Evolutionary conservation across 2,329 filamentous ascomycete genomes (phyloP).

Genomic region (Verticillium dahliae): DNA sequence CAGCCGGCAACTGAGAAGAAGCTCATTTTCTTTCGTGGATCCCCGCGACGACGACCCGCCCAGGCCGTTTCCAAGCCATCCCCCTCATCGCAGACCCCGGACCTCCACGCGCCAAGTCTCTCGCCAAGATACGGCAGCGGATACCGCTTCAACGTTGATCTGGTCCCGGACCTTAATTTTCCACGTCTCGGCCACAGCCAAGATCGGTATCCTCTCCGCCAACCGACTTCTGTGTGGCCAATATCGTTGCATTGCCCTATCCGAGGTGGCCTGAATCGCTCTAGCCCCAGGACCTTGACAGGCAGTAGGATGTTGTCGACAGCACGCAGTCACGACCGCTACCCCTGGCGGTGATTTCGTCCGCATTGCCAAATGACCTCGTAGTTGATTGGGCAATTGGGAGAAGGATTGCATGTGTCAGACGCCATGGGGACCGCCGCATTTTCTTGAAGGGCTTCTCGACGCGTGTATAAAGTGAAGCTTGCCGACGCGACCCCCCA

Average conservation of each 20-base stretch:
- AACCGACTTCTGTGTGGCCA: background rate
- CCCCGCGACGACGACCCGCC: background rate
- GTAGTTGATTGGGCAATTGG: background rate
- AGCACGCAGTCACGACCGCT: background rate
- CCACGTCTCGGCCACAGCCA: slow-evolving; percentile 6
- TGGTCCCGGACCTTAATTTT: slow-evolving; percentile 7
- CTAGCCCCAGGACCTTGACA: background rate
- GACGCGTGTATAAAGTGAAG: background rate
- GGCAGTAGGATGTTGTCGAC: background rate
- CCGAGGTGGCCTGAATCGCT: background rate
- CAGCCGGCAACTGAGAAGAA: background rate
- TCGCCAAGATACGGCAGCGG: slow-evolving; percentile 3
- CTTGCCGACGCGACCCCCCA: background rate
- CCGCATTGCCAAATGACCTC: background rate
- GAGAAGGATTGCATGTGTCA: background rate
- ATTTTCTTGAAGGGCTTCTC: background rate
- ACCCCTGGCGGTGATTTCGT: background rate
- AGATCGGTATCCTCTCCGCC: background rate
- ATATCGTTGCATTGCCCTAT: background rate
- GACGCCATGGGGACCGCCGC: background rate
- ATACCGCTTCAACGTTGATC: slow-evolving; percentile 5
- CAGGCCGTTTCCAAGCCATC: background rate
- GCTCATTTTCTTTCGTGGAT: background rate
- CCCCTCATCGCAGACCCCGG: background rate
- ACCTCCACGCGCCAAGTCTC: slow-evolving; percentile 4